These are phyloP conservation scores for Pyrenopolyporus hunteri DNA, from an alignment of 495 filamentous ascomycete species.

Conservation along the genomic window DNA sequence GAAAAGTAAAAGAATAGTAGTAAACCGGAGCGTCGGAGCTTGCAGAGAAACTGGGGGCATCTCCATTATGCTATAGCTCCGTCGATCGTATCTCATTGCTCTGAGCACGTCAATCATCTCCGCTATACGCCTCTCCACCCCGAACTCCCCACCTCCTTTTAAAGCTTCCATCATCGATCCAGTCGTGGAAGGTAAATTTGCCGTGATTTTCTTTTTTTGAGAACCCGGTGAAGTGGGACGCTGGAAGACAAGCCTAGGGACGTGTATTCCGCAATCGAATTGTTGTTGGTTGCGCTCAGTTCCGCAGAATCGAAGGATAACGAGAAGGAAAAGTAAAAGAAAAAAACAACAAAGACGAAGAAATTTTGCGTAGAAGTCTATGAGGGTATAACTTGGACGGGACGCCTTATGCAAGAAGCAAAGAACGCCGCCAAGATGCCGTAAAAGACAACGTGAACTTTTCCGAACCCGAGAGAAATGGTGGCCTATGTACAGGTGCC, in stretches of 20 bases:
- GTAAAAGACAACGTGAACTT: conserved; percentile 42
- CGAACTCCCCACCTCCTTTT: background rate
- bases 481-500: conserved; percentile 36
- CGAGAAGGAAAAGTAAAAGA: background rate
- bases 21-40: background rate
- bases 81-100: conserved; percentile 1
- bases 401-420: conserved; percentile 39
- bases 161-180: conserved; percentile 3
- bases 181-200: conserved; percentile 6
- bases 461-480: conserved; percentile 38
- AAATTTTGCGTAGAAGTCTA: conserved; percentile 32
- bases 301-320: background rate
- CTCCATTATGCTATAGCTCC: background rate
- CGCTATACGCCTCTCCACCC: background rate
- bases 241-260: background rate
- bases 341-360: conserved; percentile 19
- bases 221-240: background rate
- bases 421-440: conserved; percentile 39
- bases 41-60: background rate
- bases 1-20: background rate
- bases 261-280: background rate
- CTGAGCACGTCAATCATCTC: conserved; percentile 18
- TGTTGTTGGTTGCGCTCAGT: background rate
- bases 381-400: conserved; percentile 37
- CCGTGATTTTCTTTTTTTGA: background rate